Evolutionary conservation across 495 filamentous ascomycete genomes (phyloP).

Genomic region (Penicillium ochrochloron): DNA sequence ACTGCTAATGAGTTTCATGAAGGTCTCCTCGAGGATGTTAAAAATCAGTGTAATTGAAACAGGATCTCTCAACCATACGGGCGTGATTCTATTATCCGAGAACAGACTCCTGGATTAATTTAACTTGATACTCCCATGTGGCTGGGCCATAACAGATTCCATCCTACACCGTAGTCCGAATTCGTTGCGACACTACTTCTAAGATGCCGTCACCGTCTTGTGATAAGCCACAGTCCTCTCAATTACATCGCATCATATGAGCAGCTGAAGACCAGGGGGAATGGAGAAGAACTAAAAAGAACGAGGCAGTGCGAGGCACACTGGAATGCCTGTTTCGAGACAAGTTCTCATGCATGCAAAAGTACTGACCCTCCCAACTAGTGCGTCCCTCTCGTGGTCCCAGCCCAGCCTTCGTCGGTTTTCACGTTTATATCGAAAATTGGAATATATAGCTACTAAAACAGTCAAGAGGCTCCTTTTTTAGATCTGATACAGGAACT

Average conservation of each 20-base stretch:
- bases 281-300: not conserved
- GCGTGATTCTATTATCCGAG: too few species aligned
- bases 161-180: too few species aligned
- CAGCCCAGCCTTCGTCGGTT: not conserved
- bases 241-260: not conserved
- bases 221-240: not conserved
- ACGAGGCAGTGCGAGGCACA: not conserved
- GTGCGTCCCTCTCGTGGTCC: not conserved
- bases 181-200: too few species aligned
- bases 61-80: too few species aligned
- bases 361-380: not conserved
- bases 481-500: not conserved
- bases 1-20: too few species aligned
- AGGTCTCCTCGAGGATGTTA: too few species aligned
- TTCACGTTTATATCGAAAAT: not conserved
- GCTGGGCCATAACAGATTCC: too few species aligned
- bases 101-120: too few species aligned
- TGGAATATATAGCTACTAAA: not conserved
- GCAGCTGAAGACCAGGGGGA: not conserved
- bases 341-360: conserved; percentile 4
- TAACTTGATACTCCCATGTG: too few species aligned
- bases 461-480: not conserved
- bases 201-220: too few species aligned
- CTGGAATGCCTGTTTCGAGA: not conserved
- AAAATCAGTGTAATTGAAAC: too few species aligned